Evolutionary conservation across 768 basidiomycete species (phyloP).

Genomic region (Termitomyces sp.): DNA sequence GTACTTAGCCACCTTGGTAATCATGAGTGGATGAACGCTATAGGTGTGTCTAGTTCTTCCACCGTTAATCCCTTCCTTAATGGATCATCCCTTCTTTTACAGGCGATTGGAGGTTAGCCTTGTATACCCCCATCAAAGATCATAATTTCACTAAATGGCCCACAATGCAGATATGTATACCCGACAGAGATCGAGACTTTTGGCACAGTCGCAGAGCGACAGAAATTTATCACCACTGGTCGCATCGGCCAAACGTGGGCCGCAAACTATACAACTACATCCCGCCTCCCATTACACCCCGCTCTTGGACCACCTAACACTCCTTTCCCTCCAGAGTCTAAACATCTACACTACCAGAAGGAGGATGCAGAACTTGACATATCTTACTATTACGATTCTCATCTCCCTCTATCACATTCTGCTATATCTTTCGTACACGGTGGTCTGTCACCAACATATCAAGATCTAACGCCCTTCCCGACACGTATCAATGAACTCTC

Average conservation of each 20-base stretch:
- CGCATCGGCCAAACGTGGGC: conserved; percentile 82
- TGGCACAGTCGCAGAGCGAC: conserved; percentile 65
- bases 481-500: conserved; percentile 77
- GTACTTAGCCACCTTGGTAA: conserved; percentile 86
- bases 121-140: neutral
- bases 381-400: conserved; percentile 23
- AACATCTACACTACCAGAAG: conserved; percentile 1
- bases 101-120: conserved; percentile 81
- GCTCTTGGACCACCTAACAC: conserved; percentile 67
- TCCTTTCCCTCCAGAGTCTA: conserved; percentile 42
- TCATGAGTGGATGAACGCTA: conserved; percentile 94
- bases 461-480: conserved; percentile 78
- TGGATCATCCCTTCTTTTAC: conserved; percentile 5
- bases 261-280: conserved; percentile 76
- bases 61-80: neutral
- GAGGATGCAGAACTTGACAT: neutral
- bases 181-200: conserved; percentile 81
- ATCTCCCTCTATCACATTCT: conserved; percentile 62
- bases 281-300: conserved; percentile 78
- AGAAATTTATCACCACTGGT: conserved; percentile 71
- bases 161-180: conserved; percentile 69
- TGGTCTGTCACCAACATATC: conserved; percentile 77
- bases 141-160: neutral
- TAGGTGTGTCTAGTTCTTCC: conserved; percentile 42
- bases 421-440: conserved; percentile 94